Evolutionary conservation across 1,139 yeast genomes (phyloP).

Genomic region (Geotrichum australiense): DNA sequence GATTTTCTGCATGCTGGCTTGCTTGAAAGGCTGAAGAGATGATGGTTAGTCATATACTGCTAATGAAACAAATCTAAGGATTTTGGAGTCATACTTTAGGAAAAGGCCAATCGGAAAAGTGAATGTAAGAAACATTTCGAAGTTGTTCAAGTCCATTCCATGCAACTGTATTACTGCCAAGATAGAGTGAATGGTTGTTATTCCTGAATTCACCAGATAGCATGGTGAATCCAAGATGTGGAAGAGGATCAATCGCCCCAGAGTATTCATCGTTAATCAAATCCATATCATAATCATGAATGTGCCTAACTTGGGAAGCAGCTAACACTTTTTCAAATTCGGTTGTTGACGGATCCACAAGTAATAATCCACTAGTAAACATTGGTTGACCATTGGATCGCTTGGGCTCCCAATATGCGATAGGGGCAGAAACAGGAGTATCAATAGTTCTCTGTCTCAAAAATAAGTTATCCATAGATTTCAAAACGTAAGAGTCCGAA

Average conservation of each 20-base stretch:
- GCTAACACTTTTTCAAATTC: conserved; percentile 10
- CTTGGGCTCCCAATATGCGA: conserved; percentile 30
- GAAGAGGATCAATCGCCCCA: conserved; percentile 34
- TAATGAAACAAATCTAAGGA: background rate
- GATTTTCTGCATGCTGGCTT: conserved; percentile 12
- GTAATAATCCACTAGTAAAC: conserved; percentile 12
- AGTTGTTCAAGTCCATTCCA: conserved; percentile 9
- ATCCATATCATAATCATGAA: conserved; percentile 42
- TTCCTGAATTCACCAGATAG: conserved; percentile 44
- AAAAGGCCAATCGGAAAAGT: conserved; percentile 22
- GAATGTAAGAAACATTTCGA: conserved; percentile 11
- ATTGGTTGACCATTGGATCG: background rate
- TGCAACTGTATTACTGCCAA: conserved; percentile 14
- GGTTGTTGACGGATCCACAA: conserved; percentile 7
- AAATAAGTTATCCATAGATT: conserved; percentile 42
- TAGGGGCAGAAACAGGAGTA: conserved; percentile 33
- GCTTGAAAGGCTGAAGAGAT: conserved; percentile 13
- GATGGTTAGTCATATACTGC: background rate
- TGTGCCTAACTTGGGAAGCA: conserved; percentile 11
- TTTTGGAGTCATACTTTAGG: conserved; percentile 17
- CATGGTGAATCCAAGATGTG: conserved; percentile 44
- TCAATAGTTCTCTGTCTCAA: conserved; percentile 34
- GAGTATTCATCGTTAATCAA: conserved; percentile 39
- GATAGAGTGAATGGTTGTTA: conserved; percentile 7
- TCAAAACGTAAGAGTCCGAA: conserved; percentile 34